These are phyloP conservation scores for Podila verticillata DNA, from an alignment of 192 early-diverging fungal genomes.

Conservation along the genomic window DNA sequence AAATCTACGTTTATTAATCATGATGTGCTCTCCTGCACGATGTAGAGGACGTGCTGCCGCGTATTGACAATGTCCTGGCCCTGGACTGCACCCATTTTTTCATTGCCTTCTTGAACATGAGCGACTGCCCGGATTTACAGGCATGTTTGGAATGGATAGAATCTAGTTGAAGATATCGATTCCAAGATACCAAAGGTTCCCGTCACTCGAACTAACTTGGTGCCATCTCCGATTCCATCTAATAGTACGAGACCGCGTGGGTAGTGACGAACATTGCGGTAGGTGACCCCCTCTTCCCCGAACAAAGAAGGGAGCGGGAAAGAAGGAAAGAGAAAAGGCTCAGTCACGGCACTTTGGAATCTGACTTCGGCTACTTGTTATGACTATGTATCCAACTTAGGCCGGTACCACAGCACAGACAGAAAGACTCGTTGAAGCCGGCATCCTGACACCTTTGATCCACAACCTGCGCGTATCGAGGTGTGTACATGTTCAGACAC, in stretches of 20 bases:
- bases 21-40: not conserved
- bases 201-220: not conserved
- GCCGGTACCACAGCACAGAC: slow-evolving; percentile 46
- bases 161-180: not conserved
- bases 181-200: not conserved
- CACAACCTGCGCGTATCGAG: slow-evolving; percentile 44
- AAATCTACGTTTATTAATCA: too few species aligned
- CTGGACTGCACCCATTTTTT: slow-evolving; percentile 43
- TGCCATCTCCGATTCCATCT: not conserved
- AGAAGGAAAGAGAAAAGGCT: not conserved
- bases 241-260: slow-evolving; percentile 49
- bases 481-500: slow-evolving; percentile 49
- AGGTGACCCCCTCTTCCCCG: slow-evolving; percentile 6
- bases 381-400: slow-evolving; percentile 2
- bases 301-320: not conserved
- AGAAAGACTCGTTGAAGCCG: slow-evolving; percentile 32
- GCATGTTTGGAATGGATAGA: slow-evolving; percentile 6
- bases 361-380: not conserved
- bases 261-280: slow-evolving; percentile 52
- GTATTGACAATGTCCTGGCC: slow-evolving; percentile 48
- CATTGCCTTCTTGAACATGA: slow-evolving; percentile 42
- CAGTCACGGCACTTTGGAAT: not conserved
- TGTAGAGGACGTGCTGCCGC: slow-evolving; percentile 49
- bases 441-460: slow-evolving; percentile 37
- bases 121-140: slow-evolving; percentile 47